phyloP scores from a whole-genome alignment of 352 stramenopile genomes.

The Globisporangium nagaii region DNA sequence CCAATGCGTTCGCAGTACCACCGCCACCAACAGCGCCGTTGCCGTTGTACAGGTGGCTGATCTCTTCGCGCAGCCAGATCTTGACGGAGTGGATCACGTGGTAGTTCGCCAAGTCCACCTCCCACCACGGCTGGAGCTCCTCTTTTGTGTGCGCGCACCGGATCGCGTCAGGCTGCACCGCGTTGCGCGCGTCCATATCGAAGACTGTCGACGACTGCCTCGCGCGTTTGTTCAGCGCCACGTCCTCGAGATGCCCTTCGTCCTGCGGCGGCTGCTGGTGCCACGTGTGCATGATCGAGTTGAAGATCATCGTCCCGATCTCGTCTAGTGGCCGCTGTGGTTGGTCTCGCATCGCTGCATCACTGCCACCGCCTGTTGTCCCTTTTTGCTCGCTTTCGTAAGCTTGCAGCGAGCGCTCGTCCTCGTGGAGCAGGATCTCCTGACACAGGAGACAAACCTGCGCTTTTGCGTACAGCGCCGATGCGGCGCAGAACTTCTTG shows the following conservation, averaged over 20 bases:
- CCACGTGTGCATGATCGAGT: constrained; percentile 29
- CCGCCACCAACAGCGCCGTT: neutral
- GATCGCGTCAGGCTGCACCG: constrained; percentile 21
- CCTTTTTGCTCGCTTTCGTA: constrained; percentile 2
- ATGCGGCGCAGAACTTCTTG: constrained; percentile 32
- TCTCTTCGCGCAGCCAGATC: constrained; percentile 31
- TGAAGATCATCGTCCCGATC: constrained; percentile 27
- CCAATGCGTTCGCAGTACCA: neutral
- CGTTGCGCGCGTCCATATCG: constrained; percentile 32
- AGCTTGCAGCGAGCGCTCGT: constrained; percentile 9
- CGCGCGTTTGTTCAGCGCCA: constrained; percentile 31
- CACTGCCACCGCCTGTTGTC: no score
- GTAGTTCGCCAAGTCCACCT: constrained; percentile 49
- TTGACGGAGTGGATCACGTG: constrained; percentile 43
- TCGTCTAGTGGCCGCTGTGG: constrained; percentile 5
- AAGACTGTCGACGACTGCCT: constrained; percentile 40
- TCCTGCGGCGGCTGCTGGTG: constrained; percentile 15
- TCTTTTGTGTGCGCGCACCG: constrained; percentile 36
- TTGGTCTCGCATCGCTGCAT: no score
- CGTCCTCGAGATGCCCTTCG: constrained; percentile 24
- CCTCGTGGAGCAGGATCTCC: constrained; percentile 33
- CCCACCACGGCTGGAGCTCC: constrained; percentile 52
- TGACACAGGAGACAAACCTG: constrained; percentile 39
- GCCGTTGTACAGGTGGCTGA: constrained; percentile 25
- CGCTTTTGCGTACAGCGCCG: constrained; percentile 29